phyloP scores from a whole-genome alignment of 306 rosid species.

The Trichosanthes truncata region DNA sequence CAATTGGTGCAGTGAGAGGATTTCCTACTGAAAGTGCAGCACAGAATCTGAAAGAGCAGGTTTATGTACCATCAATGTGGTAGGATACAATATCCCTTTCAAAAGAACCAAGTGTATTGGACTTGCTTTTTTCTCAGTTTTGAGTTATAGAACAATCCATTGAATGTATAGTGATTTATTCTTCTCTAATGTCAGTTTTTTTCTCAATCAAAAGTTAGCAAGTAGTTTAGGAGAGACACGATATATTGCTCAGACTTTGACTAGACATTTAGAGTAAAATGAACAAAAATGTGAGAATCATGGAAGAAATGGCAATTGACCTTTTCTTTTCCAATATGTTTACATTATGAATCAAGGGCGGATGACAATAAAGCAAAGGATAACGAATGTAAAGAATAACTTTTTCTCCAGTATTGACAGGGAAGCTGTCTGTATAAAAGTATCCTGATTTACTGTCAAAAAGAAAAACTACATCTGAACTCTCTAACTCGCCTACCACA shows the following conservation, averaged over 20 bases:
- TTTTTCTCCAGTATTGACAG: constrained; percentile 22
- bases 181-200: background rate
- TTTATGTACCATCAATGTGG: constrained; percentile 95
- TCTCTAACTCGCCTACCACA: constrained; percentile 15
- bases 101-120: background rate
- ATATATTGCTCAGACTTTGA: background rate
- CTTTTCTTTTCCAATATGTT: background rate
- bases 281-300: background rate
- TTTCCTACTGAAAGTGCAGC: constrained; percentile 96
- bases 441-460: constrained; percentile 28
- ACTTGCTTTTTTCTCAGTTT: background rate
- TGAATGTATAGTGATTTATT: background rate
- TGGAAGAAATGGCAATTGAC: constrained; percentile 17
- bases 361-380: constrained; percentile 24
- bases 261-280: background rate
- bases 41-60: constrained; percentile 95
- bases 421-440: constrained; percentile 29
- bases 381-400: constrained; percentile 35
- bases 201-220: background rate
- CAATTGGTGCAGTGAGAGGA: constrained; percentile 79
- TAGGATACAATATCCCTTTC: constrained; percentile 20
- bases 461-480: constrained; percentile 22
- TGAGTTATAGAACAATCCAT: background rate
- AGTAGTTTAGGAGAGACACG: background rate
- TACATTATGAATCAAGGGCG: background rate